Base-by-base conservation (phyloP, 139 green algal species). In the Chlorella vulgaris region DNA sequence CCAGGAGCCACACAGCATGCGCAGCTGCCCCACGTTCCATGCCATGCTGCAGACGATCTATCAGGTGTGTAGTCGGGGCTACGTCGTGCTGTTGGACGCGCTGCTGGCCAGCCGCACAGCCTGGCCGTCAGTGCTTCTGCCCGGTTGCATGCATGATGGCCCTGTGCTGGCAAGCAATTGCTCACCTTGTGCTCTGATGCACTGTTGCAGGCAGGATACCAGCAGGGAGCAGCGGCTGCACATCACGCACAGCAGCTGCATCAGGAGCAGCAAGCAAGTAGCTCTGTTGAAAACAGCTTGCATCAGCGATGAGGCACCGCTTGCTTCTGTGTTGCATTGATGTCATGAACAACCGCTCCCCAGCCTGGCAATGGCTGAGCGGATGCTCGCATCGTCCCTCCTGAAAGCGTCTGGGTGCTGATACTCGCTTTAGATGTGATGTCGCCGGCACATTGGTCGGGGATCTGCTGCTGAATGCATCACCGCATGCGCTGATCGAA, bases 11-110 rank as follows among this genome's bases (percentile, higher is more conserved):
- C 71, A 67, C 71, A 47, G n/a, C 50, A 78, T 78, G 71, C 65
- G 65, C 47, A 29, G 43, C 35, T 78, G 71, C 71, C 40, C 31
- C 15, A 33, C 43, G 21, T 78, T 78, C 50, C 71, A 78, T 22
- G 28, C 18, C 42, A 63, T 78, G 50, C 47, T 78, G 71, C 71
- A 78, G 71, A 67, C 19, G 47, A 67, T 78, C 31, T 78, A 78
- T 22, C 71, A 78, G 71, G 71, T 65, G 18, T 0, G 50, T 5
- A 3, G 26, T 7, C 38, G 28, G 15, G 39, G 24, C 7, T 33
- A 24, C 24, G 10, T 7, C 22, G 5, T 28, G 24, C 40, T 28
- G 36, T 8, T 73, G 36, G 36, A 3, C 36, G 21, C 3, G 22
- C 36, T n/a, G n/a, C n/a, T n/a, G n/a, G n/a, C n/a, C n/a, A 13